Evolutionary conservation across 805 yeast species (phyloP).

Genomic region (Candida dajiaensis): DNA sequence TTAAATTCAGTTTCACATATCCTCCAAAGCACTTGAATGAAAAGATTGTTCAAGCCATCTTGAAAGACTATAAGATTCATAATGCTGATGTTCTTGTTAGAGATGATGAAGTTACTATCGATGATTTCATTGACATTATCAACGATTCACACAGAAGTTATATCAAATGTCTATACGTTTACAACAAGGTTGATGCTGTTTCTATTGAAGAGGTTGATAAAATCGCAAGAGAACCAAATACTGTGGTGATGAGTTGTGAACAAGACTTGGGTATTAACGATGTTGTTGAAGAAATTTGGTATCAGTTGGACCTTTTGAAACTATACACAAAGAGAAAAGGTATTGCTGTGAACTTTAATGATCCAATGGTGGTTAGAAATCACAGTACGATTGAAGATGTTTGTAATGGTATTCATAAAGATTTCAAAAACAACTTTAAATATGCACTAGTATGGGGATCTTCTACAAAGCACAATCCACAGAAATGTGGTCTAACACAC

Average conservation of each 20-base stretch:
- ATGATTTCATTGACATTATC: constrained; percentile 87
- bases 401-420: constrained; percentile 89
- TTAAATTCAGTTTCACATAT: constrained; percentile 70
- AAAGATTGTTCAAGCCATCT: constrained; percentile 65
- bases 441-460: constrained; percentile 97
- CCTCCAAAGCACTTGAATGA: constrained; percentile 84
- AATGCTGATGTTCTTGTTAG: constrained; percentile 90
- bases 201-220: constrained; percentile 91
- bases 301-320: constrained; percentile 70
- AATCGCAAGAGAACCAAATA: constrained; percentile 86
- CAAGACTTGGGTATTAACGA: constrained; percentile 81
- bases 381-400: constrained; percentile 77
- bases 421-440: constrained; percentile 85
- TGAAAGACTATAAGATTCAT: constrained; percentile 84
- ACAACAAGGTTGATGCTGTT: constrained; percentile 93
- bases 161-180: constrained; percentile 87
- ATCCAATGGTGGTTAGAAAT: constrained; percentile 86
- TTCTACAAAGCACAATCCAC: constrained; percentile 92
- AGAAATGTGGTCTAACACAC: constrained; percentile 88
- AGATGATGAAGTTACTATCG: constrained; percentile 85
- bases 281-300: constrained; percentile 91
- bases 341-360: constrained; percentile 68
- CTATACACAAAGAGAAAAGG: constrained; percentile 89
- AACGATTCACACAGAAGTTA: constrained; percentile 85
- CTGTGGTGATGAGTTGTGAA: constrained; percentile 92